These are phyloP conservation scores for Zymoseptoria brevis DNA, from an alignment of 2,329 filamentous ascomycete species.

Conservation along the genomic window DNA sequence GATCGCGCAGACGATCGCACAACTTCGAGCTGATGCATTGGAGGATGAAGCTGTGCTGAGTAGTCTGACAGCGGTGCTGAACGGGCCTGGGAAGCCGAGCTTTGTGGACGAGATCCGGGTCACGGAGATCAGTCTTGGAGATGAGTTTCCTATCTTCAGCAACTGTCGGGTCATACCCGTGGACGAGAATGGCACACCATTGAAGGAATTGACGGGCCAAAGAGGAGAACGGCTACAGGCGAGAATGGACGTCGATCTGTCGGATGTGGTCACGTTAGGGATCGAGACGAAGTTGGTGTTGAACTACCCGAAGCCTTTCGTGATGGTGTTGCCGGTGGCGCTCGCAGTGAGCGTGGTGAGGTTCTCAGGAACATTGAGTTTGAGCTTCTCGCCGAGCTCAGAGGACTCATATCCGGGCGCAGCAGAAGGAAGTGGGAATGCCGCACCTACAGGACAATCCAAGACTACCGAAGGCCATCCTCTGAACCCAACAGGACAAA, in stretches of 20 bases:
- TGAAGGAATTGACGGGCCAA: constrained; percentile 33
- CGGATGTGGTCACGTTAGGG: constrained; percentile 89
- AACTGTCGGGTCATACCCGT: constrained; percentile 95
- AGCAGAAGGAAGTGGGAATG: constrained; percentile 16
- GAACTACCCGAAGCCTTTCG: constrained; percentile 86
- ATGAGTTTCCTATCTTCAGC: constrained; percentile 97
- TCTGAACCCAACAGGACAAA: constrained; percentile 36
- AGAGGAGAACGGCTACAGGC: constrained; percentile 74
- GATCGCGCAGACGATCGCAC: constrained; percentile 91
- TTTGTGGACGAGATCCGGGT: constrained; percentile 92
- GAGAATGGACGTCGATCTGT: constrained; percentile 92
- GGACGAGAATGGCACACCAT: constrained; percentile 62
- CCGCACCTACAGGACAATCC: constrained; percentile 14
- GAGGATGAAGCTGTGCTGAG: constrained; percentile 83
- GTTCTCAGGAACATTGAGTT: constrained; percentile 88
- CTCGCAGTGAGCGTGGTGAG: constrained; percentile 84
- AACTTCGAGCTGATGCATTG: constrained; percentile 86
- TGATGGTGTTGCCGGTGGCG: constrained; percentile 84
- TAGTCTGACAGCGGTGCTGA: constrained; percentile 76
- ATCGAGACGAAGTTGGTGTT: constrained; percentile 89
- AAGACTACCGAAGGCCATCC: constrained; percentile 28
- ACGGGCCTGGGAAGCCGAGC: constrained; percentile 74
- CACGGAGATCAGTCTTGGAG: constrained; percentile 85
- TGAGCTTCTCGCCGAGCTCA: constrained; percentile 75
- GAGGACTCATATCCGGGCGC: constrained; percentile 30